Conservation (phyloP, 177 flowering plant species). For the Vitis hybrid region DNA sequence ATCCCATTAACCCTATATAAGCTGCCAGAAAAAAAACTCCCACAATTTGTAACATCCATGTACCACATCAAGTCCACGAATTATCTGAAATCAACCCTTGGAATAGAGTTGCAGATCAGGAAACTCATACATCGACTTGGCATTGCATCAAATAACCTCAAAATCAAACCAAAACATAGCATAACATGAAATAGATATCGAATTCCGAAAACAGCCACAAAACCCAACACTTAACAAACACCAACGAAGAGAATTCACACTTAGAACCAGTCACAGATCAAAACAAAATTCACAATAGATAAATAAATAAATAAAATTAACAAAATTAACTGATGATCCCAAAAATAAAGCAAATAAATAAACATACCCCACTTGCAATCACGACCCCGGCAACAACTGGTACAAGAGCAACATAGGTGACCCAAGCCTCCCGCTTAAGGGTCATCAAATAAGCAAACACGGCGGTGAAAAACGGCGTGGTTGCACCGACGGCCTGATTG, state of each 20-base stretch:
- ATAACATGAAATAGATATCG: background rate
- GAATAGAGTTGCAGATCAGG: background rate
- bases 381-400: conserved; percentile 92
- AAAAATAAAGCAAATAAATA: conserved; percentile 3
- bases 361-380: conserved; percentile 90
- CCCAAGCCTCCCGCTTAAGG: conserved; percentile 83
- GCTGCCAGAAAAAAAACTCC: background rate
- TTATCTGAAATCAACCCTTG: background rate
- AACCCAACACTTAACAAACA: background rate
- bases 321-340: background rate
- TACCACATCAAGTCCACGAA: background rate
- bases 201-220: background rate
- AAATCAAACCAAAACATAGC: background rate
- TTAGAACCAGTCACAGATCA: background rate
- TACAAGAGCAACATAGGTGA: conserved; percentile 78
- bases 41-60: background rate
- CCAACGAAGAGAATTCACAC: background rate
- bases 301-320: background rate
- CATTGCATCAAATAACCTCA: background rate
- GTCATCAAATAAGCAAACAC: conserved; percentile 78
- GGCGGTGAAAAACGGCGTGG: conserved; percentile 95
- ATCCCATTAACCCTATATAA: background rate
- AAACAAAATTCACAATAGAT: too few relatives aligned
- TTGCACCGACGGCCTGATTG: conserved; percentile 96
- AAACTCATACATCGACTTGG: background rate